Evolutionary conservation across 2,329 filamentous ascomycete genomes (phyloP).

Genomic region (Didymella sp.): DNA sequence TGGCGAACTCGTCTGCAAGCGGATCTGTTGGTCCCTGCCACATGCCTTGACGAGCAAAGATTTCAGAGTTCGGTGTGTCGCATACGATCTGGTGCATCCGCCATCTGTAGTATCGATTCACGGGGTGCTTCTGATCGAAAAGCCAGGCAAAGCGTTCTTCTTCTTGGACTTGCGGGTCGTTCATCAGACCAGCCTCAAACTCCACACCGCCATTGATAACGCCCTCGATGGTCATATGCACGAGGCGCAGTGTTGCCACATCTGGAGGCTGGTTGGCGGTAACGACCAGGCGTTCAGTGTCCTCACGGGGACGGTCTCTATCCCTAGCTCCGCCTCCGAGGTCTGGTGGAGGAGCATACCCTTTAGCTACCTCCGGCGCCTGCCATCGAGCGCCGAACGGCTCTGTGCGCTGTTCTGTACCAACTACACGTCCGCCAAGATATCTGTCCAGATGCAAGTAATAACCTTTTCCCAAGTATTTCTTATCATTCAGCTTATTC

Average conservation of each 20-base stretch:
- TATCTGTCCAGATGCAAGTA: conserved; percentile 47
- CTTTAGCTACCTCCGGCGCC: conserved; percentile 38
- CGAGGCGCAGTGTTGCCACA: conserved; percentile 78
- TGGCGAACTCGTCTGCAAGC: conserved; percentile 82
- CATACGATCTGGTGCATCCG: conserved; percentile 87
- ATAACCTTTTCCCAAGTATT: conserved; percentile 43
- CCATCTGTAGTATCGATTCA: conserved; percentile 93
- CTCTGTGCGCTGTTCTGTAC: conserved; percentile 33
- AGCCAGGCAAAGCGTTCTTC: conserved; percentile 95
- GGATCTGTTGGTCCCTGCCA: conserved; percentile 79
- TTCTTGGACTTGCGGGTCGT: conserved; percentile 77
- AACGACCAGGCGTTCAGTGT: conserved; percentile 40
- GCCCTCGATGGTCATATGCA: conserved; percentile 85
- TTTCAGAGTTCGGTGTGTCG: conserved; percentile 44
- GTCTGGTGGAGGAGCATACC: conserved; percentile 39
- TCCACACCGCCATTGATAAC: conserved; percentile 81
- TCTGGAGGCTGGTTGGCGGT: conserved; percentile 74
- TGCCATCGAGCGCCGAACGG: conserved; percentile 44
- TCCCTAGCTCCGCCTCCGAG: conserved; percentile 31
- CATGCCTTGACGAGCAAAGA: conserved; percentile 45
- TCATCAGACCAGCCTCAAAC: conserved; percentile 93
- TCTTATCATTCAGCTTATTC: conserved; percentile 45
- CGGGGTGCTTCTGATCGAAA: conserved; percentile 75
- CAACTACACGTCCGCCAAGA: conserved; percentile 32
- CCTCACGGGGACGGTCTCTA: conserved; percentile 31